Percentiles rank a stretch among this genome's conserved stretches.
Evolutionary conservation across 495 filamentous ascomycete genomes (phyloP).

Genomic region (Niebla homalea): DNA sequence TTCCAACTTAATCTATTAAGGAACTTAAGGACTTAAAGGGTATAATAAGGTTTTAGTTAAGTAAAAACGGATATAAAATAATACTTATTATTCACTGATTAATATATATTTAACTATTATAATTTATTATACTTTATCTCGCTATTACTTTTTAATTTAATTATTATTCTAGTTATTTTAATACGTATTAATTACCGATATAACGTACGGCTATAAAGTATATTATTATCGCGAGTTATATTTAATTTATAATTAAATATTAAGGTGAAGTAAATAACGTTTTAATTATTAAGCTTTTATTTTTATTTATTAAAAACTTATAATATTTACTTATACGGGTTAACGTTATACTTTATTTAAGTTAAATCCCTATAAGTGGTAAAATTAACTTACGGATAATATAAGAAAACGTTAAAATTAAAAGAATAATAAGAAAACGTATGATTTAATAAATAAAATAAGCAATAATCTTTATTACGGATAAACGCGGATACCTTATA

Average conservation of each 20-base stretch:
- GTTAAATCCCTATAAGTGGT: not conserved
- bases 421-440: not conserved
- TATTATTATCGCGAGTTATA: not conserved
- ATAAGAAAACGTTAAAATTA: not conserved
- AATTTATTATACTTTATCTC: not conserved
- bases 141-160: not conserved
- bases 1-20: not conserved
- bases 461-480: not conserved
- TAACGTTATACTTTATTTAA: not conserved
- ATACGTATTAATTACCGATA: not conserved
- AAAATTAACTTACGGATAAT: not conserved
- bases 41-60: not conserved
- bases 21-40: not conserved
- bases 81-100: not conserved
- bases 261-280: not conserved
- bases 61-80: not conserved
- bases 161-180: not conserved
- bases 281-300: not conserved
- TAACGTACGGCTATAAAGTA: not conserved
- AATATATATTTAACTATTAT: not conserved
- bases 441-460: not conserved
- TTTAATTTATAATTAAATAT: not conserved
- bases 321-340: not conserved
- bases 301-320: not conserved
- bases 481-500: not conserved